phyloP scores from a whole-genome alignment of 1,139 yeast species.

The Pichia cactophila region DNA sequence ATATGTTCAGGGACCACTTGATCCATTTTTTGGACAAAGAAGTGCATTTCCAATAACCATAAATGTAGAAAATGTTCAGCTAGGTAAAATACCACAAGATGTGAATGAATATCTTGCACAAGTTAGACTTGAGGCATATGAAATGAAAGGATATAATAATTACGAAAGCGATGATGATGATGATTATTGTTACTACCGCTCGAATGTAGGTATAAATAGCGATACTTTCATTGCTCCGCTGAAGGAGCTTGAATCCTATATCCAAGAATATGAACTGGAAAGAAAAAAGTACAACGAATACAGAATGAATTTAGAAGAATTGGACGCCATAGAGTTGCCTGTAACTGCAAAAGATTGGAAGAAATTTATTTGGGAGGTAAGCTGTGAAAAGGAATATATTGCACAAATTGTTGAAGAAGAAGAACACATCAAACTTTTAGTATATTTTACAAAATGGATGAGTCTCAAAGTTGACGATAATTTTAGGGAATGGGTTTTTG shows the following conservation, averaged over 20 bases:
- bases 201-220: background rate
- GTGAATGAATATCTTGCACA: conserved; percentile 26
- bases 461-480: conserved; percentile 20
- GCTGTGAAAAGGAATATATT: conserved; percentile 22
- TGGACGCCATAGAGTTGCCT: conserved; percentile 26
- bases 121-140: conserved; percentile 24
- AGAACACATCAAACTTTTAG: conserved; percentile 21
- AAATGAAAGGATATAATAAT: conserved; percentile 2
- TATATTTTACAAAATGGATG: conserved; percentile 28
- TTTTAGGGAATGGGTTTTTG: conserved; percentile 32
- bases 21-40: conserved; percentile 35
- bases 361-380: conserved; percentile 23
- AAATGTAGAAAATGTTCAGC: conserved; percentile 14
- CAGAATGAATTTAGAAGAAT: conserved; percentile 17
- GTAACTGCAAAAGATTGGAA: conserved; percentile 27
- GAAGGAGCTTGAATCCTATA: conserved; percentile 4
- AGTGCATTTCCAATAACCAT: conserved; percentile 34
- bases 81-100: conserved; percentile 15
- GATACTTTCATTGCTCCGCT: background rate
- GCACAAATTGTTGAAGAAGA: conserved; percentile 24
- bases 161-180: background rate
- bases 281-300: conserved; percentile 16
- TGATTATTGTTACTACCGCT: background rate
- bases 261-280: conserved; percentile 14
- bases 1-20: conserved; percentile 30